A percentile compares a stretch with the other conserved stretches of the same genome.
These are phyloP conservation scores for Plasmodium yoelii DNA, from an alignment of 169 alveolate species.

Conservation along the genomic window DNA sequence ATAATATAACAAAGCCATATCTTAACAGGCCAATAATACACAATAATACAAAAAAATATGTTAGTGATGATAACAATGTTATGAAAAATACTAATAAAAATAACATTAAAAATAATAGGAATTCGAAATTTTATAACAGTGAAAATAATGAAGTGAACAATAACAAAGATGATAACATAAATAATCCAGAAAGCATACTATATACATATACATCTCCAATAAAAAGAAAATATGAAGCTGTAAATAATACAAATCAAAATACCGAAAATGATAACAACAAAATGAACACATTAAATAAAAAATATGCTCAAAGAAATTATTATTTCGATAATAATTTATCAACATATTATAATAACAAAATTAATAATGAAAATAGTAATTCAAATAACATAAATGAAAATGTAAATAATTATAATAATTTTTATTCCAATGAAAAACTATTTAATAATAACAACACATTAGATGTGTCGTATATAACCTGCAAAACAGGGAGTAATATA, in stretches of 20 bases:
- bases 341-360: constrained; percentile 6
- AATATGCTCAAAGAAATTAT: constrained; percentile 13
- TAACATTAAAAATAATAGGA: not conserved
- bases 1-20: constrained; percentile 7
- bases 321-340: constrained; percentile 21
- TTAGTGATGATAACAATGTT: constrained; percentile 1
- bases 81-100: constrained; percentile 1
- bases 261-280: constrained; percentile 23
- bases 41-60: not conserved
- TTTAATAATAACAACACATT: constrained; percentile 5
- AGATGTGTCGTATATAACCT: not conserved
- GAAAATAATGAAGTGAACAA: constrained; percentile 4
- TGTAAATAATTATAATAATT: constrained; percentile 4
- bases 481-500: not conserved
- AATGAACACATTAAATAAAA: constrained; percentile 5
- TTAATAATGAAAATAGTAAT: not conserved
- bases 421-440: constrained; percentile 19
- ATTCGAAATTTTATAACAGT: not conserved
- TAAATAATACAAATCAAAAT: constrained; percentile 22
- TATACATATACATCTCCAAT: constrained; percentile 38
- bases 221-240: constrained; percentile 61
- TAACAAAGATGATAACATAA: constrained; percentile 13
- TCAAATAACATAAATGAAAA: constrained; percentile 25
- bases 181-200: constrained; percentile 4
- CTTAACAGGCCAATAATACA: constrained; percentile 1